Conservation (phyloP, 2,329 filamentous ascomycete species). For the Ophiocordyceps camponoti-floridani region DNA sequence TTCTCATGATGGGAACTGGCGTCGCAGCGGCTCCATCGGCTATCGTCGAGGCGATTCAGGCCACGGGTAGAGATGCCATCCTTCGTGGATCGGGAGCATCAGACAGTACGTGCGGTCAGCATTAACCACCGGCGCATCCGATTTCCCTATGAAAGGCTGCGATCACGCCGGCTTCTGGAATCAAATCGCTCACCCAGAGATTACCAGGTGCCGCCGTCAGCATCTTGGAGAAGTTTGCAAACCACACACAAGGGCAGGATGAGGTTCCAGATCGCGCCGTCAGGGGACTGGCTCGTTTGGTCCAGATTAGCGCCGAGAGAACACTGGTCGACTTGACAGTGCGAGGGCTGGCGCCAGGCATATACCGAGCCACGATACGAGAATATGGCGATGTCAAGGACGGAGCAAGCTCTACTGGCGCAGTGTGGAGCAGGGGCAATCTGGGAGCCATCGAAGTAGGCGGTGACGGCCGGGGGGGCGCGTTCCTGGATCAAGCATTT, state of each 20-base stretch:
- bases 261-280: constrained; percentile 38
- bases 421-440: constrained; percentile 53
- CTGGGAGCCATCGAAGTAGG: constrained; percentile 65
- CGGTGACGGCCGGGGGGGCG: constrained; percentile 55
- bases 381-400: constrained; percentile 73
- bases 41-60: constrained; percentile 77
- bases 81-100: constrained; percentile 72
- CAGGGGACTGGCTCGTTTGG: constrained; percentile 78
- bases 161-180: neutral
- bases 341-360: constrained; percentile 62
- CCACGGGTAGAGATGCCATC: constrained; percentile 84
- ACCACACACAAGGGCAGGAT: constrained; percentile 26
- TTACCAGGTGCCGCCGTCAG: constrained; percentile 63
- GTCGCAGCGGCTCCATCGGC: constrained; percentile 59
- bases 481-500: constrained; percentile 66
- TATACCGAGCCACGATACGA: constrained; percentile 69
- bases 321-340: constrained; percentile 81
- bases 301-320: constrained; percentile 62
- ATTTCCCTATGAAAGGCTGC: no score
- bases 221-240: constrained; percentile 76
- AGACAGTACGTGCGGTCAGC: constrained; percentile 45
- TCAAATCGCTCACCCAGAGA: neutral
- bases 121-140: neutral
- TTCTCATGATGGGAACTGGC: neutral
- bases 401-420: constrained; percentile 68